phyloP scores from a whole-genome alignment of 768 basidiomycete genomes.

The Amanita inopinata region DNA sequence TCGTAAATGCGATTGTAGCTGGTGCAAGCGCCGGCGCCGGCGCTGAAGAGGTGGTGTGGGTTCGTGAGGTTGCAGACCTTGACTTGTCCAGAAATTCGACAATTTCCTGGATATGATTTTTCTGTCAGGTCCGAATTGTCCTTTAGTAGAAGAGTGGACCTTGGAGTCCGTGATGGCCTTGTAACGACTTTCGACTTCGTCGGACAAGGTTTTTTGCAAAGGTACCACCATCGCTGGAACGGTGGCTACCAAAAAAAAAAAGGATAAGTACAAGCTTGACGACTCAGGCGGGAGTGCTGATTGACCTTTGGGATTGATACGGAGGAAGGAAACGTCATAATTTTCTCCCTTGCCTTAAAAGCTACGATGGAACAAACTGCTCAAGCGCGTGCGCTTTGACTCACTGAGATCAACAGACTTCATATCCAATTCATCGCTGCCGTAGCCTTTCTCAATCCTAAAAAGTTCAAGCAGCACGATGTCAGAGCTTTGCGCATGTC shows the following conservation, averaged over 20 bases:
- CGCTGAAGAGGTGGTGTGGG: slow-evolving; percentile 58
- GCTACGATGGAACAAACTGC: not conserved
- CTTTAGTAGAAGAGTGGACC: slow-evolving; percentile 25
- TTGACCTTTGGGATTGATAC: slow-evolving; percentile 68
- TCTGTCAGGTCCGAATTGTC: not conserved
- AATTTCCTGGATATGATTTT: slow-evolving; percentile 39
- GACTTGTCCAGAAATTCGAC: slow-evolving; percentile 80
- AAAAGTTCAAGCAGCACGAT: slow-evolving; percentile 9
- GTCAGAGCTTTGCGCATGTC: not conserved
- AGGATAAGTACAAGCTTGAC: not conserved
- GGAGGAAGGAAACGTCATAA: slow-evolving; percentile 62
- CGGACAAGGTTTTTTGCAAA: slow-evolving; percentile 56
- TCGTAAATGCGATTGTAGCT: slow-evolving; percentile 65
- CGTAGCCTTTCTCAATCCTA: slow-evolving; percentile 78
- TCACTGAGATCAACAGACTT: slow-evolving; percentile 58
- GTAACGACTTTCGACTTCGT: slow-evolving; percentile 70
- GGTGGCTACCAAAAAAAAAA: slow-evolving; percentile 46
- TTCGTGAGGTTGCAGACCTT: slow-evolving; percentile 55
- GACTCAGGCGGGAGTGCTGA: not conserved
- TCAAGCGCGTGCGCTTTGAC: not conserved
- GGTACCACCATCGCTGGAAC: slow-evolving; percentile 85
- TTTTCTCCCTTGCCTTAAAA: slow-evolving; percentile 69
- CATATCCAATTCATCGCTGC: slow-evolving; percentile 61
- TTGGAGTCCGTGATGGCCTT: slow-evolving; percentile 70
- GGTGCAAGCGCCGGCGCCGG: slow-evolving; percentile 74